Conservation (phyloP, 352 stramenopile genomes). For the Aphanomyces euteiches region DNA sequence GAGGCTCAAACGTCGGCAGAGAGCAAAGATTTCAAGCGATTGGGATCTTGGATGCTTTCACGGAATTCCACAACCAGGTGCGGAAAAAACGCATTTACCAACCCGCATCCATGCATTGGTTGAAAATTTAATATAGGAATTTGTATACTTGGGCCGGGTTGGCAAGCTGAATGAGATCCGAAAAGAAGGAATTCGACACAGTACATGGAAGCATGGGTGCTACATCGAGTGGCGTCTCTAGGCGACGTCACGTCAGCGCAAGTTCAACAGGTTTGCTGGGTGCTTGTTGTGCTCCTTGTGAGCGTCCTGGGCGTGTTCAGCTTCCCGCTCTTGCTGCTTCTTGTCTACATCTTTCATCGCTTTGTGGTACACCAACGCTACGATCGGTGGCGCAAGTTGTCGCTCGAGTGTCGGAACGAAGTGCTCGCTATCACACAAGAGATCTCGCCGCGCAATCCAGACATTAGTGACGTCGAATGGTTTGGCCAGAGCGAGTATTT, state of each 20-base stretch:
- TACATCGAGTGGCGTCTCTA: constrained; percentile 1
- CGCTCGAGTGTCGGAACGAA: constrained; percentile 6
- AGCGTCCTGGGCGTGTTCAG: constrained; percentile 27
- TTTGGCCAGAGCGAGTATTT: constrained; percentile 31
- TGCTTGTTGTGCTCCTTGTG: constrained; percentile 26
- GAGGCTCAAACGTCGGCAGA: too few species aligned
- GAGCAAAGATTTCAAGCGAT: too few species aligned
- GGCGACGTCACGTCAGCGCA: constrained; percentile 18
- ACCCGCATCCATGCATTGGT: not conserved
- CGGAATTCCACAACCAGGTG: too few species aligned
- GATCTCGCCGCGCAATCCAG: constrained; percentile 20
- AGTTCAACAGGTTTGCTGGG: constrained; percentile 27
- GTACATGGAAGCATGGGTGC: constrained; percentile 18
- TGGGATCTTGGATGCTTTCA: too few species aligned
- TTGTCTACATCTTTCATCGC: constrained; percentile 29
- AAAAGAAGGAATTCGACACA: not conserved
- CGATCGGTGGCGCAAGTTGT: constrained; percentile 15
- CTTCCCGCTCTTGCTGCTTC: constrained; percentile 20
- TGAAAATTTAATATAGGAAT: constrained; percentile 5
- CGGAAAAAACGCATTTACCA: not conserved
- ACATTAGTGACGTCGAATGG: constrained; percentile 29
- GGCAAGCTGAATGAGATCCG: not conserved
- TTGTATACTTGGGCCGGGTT: not conserved
- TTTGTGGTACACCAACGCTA: constrained; percentile 21
- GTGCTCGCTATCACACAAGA: constrained; percentile 19